These are phyloP conservation scores for Clavispora fructus DNA, from an alignment of 805 yeast species.

Conservation along the genomic window DNA sequence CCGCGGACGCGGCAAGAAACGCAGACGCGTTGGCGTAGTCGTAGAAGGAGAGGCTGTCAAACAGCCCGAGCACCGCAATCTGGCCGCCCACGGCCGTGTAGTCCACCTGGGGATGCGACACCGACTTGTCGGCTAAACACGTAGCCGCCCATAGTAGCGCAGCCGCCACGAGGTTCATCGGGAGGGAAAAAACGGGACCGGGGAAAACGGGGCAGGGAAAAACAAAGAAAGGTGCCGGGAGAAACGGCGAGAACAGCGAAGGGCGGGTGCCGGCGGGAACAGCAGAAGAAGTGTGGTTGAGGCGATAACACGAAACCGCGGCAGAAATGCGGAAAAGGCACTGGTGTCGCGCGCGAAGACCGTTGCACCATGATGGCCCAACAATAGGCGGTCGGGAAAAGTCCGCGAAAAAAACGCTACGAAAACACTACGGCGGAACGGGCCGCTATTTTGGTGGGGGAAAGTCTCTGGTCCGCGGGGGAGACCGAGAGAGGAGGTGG, in stretches of 20 bases:
- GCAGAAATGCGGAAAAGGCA: background rate
- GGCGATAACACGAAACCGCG: background rate
- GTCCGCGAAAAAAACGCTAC: no score
- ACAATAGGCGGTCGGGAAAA: no score
- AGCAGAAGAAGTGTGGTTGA: background rate
- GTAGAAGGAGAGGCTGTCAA: constrained; percentile 14
- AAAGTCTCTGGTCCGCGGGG: no score
- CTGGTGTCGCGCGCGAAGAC: background rate
- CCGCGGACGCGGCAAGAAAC: constrained; percentile 5
- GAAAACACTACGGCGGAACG: no score
- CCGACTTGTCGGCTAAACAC: background rate
- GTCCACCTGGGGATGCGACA: constrained; percentile 11
- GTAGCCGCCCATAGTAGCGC: background rate
- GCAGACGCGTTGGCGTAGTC: constrained; percentile 11
- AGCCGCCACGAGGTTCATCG: background rate
- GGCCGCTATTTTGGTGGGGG: no score
- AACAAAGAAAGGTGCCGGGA: background rate
- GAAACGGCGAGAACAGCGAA: background rate
- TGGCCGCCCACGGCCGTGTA: constrained; percentile 13
- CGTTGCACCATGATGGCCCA: background rate
- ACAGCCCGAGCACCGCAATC: constrained; percentile 13
- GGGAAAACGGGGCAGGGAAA: background rate
- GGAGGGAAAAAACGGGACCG: background rate
- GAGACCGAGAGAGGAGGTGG: background rate
- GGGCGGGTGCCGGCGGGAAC: background rate